Evolutionary conservation across 306 rosid species (phyloP), one percentile per base, ranked within the genome.

Genomic region (Prosopis cineraria): DNA sequence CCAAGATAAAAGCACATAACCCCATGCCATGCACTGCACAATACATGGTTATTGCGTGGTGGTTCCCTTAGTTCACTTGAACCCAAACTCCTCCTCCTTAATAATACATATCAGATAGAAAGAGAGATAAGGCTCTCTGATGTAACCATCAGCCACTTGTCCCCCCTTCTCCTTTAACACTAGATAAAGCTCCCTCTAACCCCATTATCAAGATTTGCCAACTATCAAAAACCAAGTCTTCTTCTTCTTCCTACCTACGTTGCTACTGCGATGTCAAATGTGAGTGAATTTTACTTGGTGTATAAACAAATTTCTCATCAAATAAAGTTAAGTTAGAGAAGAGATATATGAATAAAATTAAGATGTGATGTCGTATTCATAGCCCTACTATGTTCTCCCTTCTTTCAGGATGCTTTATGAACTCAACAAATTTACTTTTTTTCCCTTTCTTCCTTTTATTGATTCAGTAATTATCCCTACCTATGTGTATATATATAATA

Each of bases 71-170:
- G 13, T 10, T 27, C 10, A 29, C 65, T 27, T 12, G 36, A 27
- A 58, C n/a, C 19, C 13, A 13, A 58, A 27, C 17, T 27, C 65
- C 6, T 27, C 6, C 9, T n/a, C n/a, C n/a, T n/a, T n/a, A 5
- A 50, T 8, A 47, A 47, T 14, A 20, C 59, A 52, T 11, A 72
- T 60, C 65, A 56, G 56, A 12, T 13, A 17, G 45, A 67, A 11
- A 59, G 88, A 67, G 16, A 59, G 88, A 82, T 79, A 75, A 85
- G 88, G 72, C 10, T 60, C 0, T 29, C 43, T 82, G 88, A 85
- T 79, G 86, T 79, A 85, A 79, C 70, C 3, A 70, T 73, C 3
- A 70, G 71, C 53, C 88, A 76, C 86, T 85, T 81, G 24, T 70
- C 60, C 43, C 22, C 0, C 20, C 63, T 56, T 12, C 31, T 56